These are phyloP conservation scores for Lunularia cruciata DNA, from an alignment of 225 moss, liverwort and hornwort genomes.

Conservation along the genomic window DNA sequence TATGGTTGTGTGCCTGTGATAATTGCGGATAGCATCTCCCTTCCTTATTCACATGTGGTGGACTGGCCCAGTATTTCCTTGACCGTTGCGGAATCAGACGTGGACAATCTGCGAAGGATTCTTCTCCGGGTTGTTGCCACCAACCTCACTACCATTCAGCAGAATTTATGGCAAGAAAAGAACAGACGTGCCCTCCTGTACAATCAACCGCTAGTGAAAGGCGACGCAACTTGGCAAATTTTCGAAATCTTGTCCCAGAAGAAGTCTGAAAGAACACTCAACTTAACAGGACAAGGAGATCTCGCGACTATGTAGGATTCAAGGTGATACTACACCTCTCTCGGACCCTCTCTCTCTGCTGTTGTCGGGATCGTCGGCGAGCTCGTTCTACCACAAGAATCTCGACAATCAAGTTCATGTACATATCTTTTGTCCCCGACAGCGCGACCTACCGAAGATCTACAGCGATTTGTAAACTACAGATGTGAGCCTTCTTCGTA, in stretches of 20 bases:
- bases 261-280: conserved; percentile 16
- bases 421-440: too few relatives aligned
- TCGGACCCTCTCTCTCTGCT: too few relatives aligned
- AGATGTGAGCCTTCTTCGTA: too few relatives aligned
- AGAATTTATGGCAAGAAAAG: conserved; percentile 72
- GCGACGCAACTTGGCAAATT: conserved; percentile 92
- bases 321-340: too few relatives aligned
- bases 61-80: conserved; percentile 80
- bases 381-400: too few relatives aligned
- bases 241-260: conserved; percentile 69
- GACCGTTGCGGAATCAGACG: conserved; percentile 67
- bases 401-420: too few relatives aligned
- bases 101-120: conserved; percentile 62
- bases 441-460: too few relatives aligned
- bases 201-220: conserved; percentile 51
- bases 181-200: conserved; percentile 72
- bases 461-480: too few relatives aligned
- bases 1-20: conserved; percentile 95
- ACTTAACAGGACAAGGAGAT: not conserved
- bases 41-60: conserved; percentile 75
- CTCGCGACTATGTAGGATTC: not conserved
- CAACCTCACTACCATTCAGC: conserved; percentile 79
- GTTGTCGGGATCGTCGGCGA: too few relatives aligned
- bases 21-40: conserved; percentile 87
- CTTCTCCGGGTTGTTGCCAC: conserved; percentile 63